phyloP scores from a whole-genome alignment of 2,329 filamentous ascomycete genomes.

The Claviceps humidiphila region DNA sequence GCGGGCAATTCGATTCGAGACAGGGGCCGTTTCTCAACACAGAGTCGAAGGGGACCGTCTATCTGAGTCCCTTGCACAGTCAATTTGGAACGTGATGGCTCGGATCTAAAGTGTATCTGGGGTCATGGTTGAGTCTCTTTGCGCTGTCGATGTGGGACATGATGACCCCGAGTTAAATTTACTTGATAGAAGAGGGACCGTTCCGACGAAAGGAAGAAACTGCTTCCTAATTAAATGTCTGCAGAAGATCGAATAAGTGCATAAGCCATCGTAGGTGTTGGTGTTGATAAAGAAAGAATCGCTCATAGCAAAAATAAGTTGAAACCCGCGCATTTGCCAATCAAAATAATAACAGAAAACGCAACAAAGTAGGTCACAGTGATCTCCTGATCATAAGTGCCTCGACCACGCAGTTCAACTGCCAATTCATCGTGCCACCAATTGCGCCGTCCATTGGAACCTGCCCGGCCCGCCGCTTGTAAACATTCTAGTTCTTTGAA shows the following conservation, averaged over 20 bases:
- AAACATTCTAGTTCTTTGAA: not conserved
- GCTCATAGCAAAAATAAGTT: not conserved
- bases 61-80: too few relatives aligned
- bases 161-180: not conserved
- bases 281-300: not conserved
- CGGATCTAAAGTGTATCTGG: too few relatives aligned
- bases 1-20: too few relatives aligned
- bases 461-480: not conserved
- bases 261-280: not conserved
- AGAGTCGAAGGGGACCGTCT: too few relatives aligned
- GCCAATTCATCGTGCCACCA: too few relatives aligned
- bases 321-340: not conserved
- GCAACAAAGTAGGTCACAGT: not conserved
- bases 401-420: not conserved
- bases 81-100: too few relatives aligned
- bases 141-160: not conserved
- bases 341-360: not conserved
- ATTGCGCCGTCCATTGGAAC: not conserved
- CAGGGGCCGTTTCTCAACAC: too few relatives aligned
- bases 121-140: conserved; percentile 3
- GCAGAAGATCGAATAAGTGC: not conserved
- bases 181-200: not conserved
- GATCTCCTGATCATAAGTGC: not conserved
- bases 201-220: not conserved
- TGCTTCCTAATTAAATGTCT: not conserved